Base-by-base conservation (phyloP, 2,329 filamentous ascomycete genomes). In the Claviceps sp. region DNA sequence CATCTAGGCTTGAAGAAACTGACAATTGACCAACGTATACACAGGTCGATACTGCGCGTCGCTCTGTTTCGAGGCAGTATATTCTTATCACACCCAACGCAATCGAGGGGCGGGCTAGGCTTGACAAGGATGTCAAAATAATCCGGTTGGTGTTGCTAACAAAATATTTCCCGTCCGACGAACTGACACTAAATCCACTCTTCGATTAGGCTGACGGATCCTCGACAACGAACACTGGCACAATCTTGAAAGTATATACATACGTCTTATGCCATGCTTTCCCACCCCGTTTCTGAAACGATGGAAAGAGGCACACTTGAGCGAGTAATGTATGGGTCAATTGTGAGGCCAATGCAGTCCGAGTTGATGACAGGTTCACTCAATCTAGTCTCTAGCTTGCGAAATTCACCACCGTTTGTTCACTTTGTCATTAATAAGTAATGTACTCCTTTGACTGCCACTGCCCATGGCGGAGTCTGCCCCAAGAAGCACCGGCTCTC, bases 51-150 rank as follows among this genome's bases (percentile, higher is more conserved):
- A 87, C 88, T 18, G 93, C 93, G 40, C 80, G 93, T 60, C 80
- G 86, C 34, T 87, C 88, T 1, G 84, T 93, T n/a, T 88, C 89
- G 26, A 80, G 88, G 55, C 93, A 98, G 65, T 98, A 94, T 62
- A 90, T 98, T 57, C 79, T 98, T 52, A 98, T 98, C 64, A 96
- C 91, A 2, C 93, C 93, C 30, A 94, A 95, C 60, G 85, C 85
- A 47, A 88, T 95, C 63, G 72, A 81, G 66, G 73, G 76, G 59
- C 67, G 77, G 60, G 75, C 73, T 26, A 70, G 72, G 47, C 64
- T 79, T 38, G 78, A 80, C 55, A 75, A 74, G 52, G 88, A 94
- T 61, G 87, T 94, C 55, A 86, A 82, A 62, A 83, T 93, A 56
- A 86, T 87, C 66, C 82, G 84, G 81, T 83, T 57, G 73, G 47